Conservation (phyloP, 1,284 basidiomycete species). For the Malassezia yamatoensis region DNA sequence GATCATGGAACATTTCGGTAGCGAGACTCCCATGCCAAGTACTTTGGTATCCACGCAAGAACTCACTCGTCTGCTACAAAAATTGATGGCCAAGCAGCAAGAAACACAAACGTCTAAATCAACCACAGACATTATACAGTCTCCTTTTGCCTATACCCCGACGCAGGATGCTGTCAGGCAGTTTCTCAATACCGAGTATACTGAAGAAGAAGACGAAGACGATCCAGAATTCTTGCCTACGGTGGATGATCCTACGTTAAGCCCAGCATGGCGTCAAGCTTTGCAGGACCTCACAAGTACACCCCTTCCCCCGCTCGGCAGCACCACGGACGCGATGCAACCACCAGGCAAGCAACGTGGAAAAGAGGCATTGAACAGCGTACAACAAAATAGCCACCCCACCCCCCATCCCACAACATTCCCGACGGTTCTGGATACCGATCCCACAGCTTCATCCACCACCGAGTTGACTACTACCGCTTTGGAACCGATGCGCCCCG, state of each 20-base stretch:
- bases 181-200: slow-evolving; percentile 28
- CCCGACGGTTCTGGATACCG: background rate
- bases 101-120: background rate
- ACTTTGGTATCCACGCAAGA: slow-evolving; percentile 28
- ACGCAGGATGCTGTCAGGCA: background rate
- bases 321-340: background rate
- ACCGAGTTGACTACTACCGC: background rate
- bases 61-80: slow-evolving; percentile 29
- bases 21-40: slow-evolving; percentile 14
- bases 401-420: background rate
- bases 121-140: background rate
- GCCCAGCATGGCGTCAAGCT: slow-evolving; percentile 31
- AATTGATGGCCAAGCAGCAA: slow-evolving; percentile 30
- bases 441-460: background rate
- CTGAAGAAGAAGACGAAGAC: slow-evolving; percentile 36
- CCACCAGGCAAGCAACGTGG: background rate
- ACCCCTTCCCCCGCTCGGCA: background rate
- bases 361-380: background rate
- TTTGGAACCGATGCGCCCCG: background rate
- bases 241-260: slow-evolving; percentile 25
- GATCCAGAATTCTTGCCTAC: slow-evolving; percentile 30
- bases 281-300: slow-evolving; percentile 20
- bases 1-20: slow-evolving; percentile 23
- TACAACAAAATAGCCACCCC: background rate
- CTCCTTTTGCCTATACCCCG: background rate